Evolutionary conservation across 1,139 yeast species (phyloP).

Genomic region (Saccharomyces hybrid): DNA sequence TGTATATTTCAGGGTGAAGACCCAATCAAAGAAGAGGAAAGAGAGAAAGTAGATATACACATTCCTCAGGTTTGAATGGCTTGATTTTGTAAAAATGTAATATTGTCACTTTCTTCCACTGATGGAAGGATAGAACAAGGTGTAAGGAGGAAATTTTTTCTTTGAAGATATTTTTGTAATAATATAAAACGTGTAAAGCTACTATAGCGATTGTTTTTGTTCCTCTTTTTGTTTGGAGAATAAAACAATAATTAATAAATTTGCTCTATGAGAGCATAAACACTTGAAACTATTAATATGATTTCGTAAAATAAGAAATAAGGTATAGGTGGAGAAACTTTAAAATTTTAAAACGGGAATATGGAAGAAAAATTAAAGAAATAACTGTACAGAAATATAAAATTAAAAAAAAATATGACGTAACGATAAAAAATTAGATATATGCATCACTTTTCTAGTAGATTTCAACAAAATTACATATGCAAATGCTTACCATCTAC

Average conservation of each 20-base stretch:
- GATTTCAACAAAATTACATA: neutral
- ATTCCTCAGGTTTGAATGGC: slow-evolving; percentile 31
- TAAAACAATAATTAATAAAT: neutral
- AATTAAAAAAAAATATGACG: neutral
- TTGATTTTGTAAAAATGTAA: slow-evolving; percentile 9
- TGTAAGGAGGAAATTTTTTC: neutral
- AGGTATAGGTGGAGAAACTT: too few species aligned
- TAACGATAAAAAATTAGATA: neutral
- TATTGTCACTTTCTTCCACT: neutral
- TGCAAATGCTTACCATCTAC: slow-evolving; percentile 19
- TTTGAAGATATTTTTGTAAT: neutral
- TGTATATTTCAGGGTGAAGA: slow-evolving; percentile 52
- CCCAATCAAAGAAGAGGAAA: slow-evolving; percentile 32
- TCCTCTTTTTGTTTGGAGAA: neutral
- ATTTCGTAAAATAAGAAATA: too few species aligned
- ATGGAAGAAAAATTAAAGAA: neutral
- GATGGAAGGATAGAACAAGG: neutral
- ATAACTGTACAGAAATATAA: neutral
- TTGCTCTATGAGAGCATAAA: too few species aligned
- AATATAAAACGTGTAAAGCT: neutral
- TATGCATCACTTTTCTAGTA: neutral
- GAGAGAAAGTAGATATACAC: slow-evolving; percentile 33
- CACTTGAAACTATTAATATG: too few species aligned
- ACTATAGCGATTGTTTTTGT: neutral
- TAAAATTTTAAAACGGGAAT: too few species aligned